A percentile compares a stretch with the other conserved stretches of the same genome.
Conservation (phyloP, 345 rosid species). For the Ricinus communis region DNA sequence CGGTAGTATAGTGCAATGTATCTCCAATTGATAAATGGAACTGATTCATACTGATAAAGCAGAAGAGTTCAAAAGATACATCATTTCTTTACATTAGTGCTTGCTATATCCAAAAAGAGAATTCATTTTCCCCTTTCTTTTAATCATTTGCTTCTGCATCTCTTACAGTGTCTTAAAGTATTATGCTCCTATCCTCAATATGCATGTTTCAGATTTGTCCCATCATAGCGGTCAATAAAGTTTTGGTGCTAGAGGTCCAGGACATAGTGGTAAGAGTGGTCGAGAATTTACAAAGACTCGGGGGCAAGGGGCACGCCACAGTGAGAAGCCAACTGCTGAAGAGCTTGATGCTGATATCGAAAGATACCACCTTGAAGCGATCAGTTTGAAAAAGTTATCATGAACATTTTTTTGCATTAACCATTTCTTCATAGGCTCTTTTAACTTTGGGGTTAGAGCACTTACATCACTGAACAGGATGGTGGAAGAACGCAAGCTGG, state of each 20-base stretch:
- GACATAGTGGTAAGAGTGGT: constrained; percentile 29
- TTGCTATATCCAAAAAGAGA: no score
- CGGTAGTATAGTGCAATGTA: no score
- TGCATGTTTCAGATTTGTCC: not conserved
- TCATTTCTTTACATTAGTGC: no score
- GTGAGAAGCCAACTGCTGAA: constrained; percentile 44
- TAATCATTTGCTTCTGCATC: not conserved
- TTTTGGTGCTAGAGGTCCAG: constrained; percentile 39
- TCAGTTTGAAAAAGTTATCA: constrained; percentile 2
- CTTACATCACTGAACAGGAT: not conserved
- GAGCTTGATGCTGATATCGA: constrained; percentile 67
- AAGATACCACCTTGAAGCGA: constrained; percentile 54
- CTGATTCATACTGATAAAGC: no score
- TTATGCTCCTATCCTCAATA: not conserved
- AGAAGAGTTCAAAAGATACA: no score
- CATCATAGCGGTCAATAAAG: constrained; percentile 41
- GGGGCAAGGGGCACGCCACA: constrained; percentile 39
- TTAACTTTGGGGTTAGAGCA: not conserved
- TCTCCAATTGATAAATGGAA: no score
- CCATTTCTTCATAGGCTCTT: not conserved
- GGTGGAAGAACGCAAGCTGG: not conserved
- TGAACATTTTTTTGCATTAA: not conserved
- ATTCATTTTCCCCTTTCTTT: no score
- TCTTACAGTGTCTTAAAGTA: not conserved
- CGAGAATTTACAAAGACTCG: constrained; percentile 31